Percentiles rank a stretch among this genome's conserved stretches.
phyloP scores from a whole-genome alignment of 768 basidiomycete genomes.

The Leccinellum albellum region DNA sequence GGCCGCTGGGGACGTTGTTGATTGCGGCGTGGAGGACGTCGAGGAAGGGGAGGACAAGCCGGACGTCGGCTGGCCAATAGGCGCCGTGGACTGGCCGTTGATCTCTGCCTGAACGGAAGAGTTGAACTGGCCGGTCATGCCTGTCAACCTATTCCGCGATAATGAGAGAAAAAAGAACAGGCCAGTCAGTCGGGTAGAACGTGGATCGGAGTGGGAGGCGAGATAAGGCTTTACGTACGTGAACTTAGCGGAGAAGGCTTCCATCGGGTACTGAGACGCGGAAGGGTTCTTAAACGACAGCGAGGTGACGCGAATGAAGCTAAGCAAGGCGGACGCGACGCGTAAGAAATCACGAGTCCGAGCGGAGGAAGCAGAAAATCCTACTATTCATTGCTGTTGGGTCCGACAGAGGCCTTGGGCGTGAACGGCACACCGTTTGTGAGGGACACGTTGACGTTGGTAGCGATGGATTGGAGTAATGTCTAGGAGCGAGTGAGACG shows the following conservation, averaged over 20 bases:
- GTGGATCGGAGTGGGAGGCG: not conserved
- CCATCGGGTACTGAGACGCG: slow-evolving; percentile 50
- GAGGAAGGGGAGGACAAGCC: not conserved
- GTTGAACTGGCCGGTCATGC: slow-evolving; percentile 73
- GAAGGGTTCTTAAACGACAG: slow-evolving; percentile 46
- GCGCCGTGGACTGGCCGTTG: slow-evolving; percentile 55
- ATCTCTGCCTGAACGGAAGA: slow-evolving; percentile 53
- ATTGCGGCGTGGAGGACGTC: not conserved
- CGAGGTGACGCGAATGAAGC: slow-evolving; percentile 80
- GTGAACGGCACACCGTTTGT: slow-evolving; percentile 47
- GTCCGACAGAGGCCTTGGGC: slow-evolving; percentile 49
- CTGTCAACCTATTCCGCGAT: slow-evolving; percentile 46
- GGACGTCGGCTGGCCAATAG: slow-evolving; percentile 41
- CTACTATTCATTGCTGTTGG: slow-evolving; percentile 57
- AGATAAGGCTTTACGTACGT: slow-evolving; percentile 44
- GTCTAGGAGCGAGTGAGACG: slow-evolving; percentile 39
- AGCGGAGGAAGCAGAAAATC: not conserved
- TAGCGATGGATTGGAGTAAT: slow-evolving; percentile 47
- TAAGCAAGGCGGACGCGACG: slow-evolving; percentile 21
- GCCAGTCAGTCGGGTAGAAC: not conserved
- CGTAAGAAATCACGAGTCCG: not conserved
- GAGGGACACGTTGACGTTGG: slow-evolving; percentile 50
- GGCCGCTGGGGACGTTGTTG: slow-evolving; percentile 1
- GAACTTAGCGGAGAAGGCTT: slow-evolving; percentile 80
- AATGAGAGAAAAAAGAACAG: not conserved